Evolutionary conservation across 176 grass and related monocot genomes (phyloP), one percentile per base, ranked within the genome.

Genomic region (Hordeum marinum): DNA sequence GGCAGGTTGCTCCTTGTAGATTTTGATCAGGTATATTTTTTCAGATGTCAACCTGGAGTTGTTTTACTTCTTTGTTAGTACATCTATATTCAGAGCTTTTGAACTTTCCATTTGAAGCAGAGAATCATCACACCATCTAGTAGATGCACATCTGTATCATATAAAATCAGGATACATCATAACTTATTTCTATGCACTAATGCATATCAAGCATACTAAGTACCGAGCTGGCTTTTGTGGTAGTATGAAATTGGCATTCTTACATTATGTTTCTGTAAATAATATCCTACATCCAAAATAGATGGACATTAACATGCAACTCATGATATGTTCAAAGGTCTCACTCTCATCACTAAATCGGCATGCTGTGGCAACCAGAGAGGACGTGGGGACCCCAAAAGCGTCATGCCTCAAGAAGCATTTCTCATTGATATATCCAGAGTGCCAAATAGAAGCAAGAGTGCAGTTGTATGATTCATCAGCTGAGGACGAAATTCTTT

Each of bases 291-390:
- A 80, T 88, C 60, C 50, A 84, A 84, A 86, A 86, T 88, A 88
- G 88, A 85, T 93, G 66, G 72, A 63, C 61, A 70, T 90, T 89
- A 93, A 92, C 83, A 75, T 85, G 90, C 83, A 77, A 83, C 72
- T 90, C 27, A 70, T 90, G 72, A 82, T 96, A 85, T 94, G 15
- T 92, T 87, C 74, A 81, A 90, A 99, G 93, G 96, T 99, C 35
- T 94, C 96, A 52, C 86, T 96, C 11, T 99, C 93, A 36, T 99
- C 96, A 81, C 66, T 99, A 83, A 99, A 99, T 80, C 91, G 91
- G 27, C 93, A 99, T 92, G 96, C 96, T 84, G 96, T 99, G 88
- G 96, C 93, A 59, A 96, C 88, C 20, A 94, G 96, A 96, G 93
- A 92, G 73, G 96, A 99, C 66, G 96, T 96, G 48, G 93, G 96